phyloP scores from a whole-genome alignment of 352 stramenopile genomes.

The Pythium brassicae region DNA sequence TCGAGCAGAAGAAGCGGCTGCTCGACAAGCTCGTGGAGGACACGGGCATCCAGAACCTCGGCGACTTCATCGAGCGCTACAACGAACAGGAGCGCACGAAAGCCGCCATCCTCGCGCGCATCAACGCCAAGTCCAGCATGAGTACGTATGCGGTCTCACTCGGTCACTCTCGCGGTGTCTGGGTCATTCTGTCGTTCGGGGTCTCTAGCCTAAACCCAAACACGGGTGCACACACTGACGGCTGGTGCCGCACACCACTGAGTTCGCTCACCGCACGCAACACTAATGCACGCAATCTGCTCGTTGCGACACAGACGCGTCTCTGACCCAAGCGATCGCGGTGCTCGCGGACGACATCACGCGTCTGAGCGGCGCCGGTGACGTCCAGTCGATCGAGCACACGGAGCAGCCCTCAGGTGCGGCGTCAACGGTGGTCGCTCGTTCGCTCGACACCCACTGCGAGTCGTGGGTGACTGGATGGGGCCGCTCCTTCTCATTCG shows the following conservation, averaged over 20 bases:
- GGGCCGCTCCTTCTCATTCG: too few relatives aligned
- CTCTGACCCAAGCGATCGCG: slow-evolving; percentile 37
- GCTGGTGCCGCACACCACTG: too few relatives aligned
- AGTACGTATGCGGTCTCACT: slow-evolving; percentile 21
- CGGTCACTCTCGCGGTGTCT: too few relatives aligned
- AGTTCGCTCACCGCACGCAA: too few relatives aligned
- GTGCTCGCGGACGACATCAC: slow-evolving; percentile 57
- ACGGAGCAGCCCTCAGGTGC: slow-evolving; percentile 43
- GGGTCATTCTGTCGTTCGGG: too few relatives aligned
- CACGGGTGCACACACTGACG: not conserved
- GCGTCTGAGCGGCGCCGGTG: slow-evolving; percentile 38
- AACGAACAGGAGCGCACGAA: slow-evolving; percentile 56
- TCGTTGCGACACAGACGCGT: slow-evolving; percentile 41
- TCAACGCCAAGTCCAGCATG: slow-evolving; percentile 42
- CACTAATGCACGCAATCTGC: too few relatives aligned
- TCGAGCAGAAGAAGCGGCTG: slow-evolving; percentile 65
- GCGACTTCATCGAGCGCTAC: slow-evolving; percentile 62
- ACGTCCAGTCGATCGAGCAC: slow-evolving; percentile 29
- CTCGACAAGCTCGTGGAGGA: slow-evolving; percentile 56
- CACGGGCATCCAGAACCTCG: slow-evolving; percentile 42
- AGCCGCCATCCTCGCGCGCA: slow-evolving; percentile 39
- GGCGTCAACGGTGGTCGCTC: too few relatives aligned
- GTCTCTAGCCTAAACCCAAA: too few relatives aligned
- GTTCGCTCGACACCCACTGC: too few relatives aligned
- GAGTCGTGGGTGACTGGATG: too few relatives aligned